Percentiles rank a stretch among this genome's conserved stretches.
Evolutionary conservation across 305 asterid species (phyloP).

Genomic region (Solanum hybrid): DNA sequence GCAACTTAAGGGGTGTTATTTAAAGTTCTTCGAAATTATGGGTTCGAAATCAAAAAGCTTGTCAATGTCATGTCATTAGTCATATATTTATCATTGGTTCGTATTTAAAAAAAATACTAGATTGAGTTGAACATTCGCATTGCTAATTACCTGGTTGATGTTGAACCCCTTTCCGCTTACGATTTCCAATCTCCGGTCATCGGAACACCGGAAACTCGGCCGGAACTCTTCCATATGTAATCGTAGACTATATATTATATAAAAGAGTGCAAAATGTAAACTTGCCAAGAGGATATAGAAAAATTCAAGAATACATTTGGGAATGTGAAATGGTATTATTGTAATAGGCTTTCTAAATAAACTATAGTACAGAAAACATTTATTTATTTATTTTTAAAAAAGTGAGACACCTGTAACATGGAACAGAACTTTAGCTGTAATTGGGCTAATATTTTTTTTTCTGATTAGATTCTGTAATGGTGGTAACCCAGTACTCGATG

Average conservation of each 20-base stretch:
- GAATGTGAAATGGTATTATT: not conserved
- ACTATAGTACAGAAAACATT: not conserved
- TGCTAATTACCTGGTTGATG: not conserved
- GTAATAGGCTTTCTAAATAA: not conserved
- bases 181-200: slow-evolving; percentile 21
- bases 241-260: not conserved
- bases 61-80: too few relatives aligned
- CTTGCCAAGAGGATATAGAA: not conserved
- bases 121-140: not conserved
- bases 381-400: not conserved
- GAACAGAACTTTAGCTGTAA: slow-evolving; percentile 25
- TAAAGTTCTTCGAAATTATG: not conserved
- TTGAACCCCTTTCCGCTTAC: slow-evolving; percentile 18
- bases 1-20: not conserved
- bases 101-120: not conserved
- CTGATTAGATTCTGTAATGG: slow-evolving; percentile 8
- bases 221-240: slow-evolving; percentile 18
- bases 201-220: slow-evolving; percentile 16
- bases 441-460: not conserved
- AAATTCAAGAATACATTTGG: not conserved
- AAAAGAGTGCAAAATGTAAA: not conserved
- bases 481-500: slow-evolving; percentile 17
- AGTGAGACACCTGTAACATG: slow-evolving; percentile 5
- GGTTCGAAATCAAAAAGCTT: not conserved
- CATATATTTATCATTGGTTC: not conserved